Evolutionary conservation across 2,329 filamentous ascomycete genomes (phyloP).

Genomic region (Hymenoscyphus fructigenus): DNA sequence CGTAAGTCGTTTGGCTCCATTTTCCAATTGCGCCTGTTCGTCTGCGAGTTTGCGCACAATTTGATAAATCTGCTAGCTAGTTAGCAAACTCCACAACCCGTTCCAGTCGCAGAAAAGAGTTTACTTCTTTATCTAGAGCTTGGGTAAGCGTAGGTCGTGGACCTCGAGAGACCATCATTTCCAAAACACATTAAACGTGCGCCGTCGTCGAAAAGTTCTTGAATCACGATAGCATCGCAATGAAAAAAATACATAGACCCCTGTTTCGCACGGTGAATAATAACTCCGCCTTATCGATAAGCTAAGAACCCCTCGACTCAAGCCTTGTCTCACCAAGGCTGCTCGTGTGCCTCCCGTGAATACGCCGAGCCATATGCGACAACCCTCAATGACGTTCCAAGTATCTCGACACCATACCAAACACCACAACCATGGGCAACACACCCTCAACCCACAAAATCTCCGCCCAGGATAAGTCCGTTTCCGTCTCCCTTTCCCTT

Average conservation of each 20-base stretch:
- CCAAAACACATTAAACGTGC: slow-evolving; percentile 12
- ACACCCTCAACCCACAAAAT: slow-evolving; percentile 62
- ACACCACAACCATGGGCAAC: slow-evolving; percentile 57
- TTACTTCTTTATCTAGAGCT: slow-evolving; percentile 63
- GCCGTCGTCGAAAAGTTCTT: neutral
- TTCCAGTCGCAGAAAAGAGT: neutral
- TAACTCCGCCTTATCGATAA: slow-evolving; percentile 17
- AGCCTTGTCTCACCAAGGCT: slow-evolving; percentile 2
- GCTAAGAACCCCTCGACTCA: neutral
- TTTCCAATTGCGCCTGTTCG: slow-evolving; percentile 54
- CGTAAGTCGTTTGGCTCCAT: slow-evolving; percentile 51
- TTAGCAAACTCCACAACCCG: slow-evolving; percentile 6
- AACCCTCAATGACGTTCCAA: neutral
- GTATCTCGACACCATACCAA: neutral
- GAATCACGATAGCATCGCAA: neutral
- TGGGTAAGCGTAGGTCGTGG: slow-evolving; percentile 49
- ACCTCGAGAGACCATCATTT: slow-evolving; percentile 37
- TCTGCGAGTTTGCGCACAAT: slow-evolving; percentile 76
- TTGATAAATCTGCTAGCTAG: slow-evolving; percentile 62
- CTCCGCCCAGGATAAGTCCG: slow-evolving; percentile 82
- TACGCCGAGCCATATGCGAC: neutral
- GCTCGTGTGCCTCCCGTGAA: neutral
- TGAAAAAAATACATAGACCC: slow-evolving; percentile 14
- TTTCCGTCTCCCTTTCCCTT: slow-evolving; percentile 17
- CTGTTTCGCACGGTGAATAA: slow-evolving; percentile 6